Conservation (phyloP, 371 early-diverging fungal species). For the Lichtheimia ramosa region DNA sequence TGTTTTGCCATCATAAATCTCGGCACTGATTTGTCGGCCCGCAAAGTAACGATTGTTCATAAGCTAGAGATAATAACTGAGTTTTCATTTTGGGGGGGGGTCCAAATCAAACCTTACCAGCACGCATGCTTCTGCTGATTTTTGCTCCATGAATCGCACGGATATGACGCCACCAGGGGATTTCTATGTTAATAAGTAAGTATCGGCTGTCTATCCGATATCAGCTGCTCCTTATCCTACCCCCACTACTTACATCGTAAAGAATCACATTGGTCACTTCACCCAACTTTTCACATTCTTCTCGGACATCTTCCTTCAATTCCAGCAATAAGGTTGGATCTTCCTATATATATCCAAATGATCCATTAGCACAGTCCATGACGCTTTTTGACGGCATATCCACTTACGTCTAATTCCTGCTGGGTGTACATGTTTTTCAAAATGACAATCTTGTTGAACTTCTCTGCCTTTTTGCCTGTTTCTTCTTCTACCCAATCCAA, state of each 20-base stretch:
- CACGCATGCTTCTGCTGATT: conserved; percentile 81
- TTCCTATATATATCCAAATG: conserved; percentile 41
- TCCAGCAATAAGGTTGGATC: conserved; percentile 89
- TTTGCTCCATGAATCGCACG: conserved; percentile 82
- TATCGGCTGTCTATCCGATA: background rate
- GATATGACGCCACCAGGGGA: conserved; percentile 87
- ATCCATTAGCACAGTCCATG: background rate
- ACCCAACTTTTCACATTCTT: conserved; percentile 91
- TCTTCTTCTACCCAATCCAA: conserved; percentile 92
- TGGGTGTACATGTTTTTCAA: conserved; percentile 93
- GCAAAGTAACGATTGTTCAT: conserved; percentile 94
- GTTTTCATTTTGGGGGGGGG: background rate
- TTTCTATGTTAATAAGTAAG: conserved; percentile 49
- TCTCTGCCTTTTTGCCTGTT: conserved; percentile 67
- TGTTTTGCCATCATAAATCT: conserved; percentile 78
- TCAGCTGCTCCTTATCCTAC: background rate
- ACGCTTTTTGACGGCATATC: background rate
- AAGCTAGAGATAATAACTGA: conserved; percentile 41
- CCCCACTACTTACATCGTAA: conserved; percentile 71
- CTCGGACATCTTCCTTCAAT: conserved; percentile 89
- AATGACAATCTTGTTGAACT: conserved; percentile 81
- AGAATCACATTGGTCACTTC: conserved; percentile 89
- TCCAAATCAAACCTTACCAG: conserved; percentile 43
- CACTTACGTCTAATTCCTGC: conserved; percentile 78
- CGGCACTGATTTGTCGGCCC: conserved; percentile 79